A percentile compares a stretch with the other conserved stretches of the same genome.
phyloP scores from a whole-genome alignment of 139 green algal genomes.

The Gonium pectorale region DNA sequence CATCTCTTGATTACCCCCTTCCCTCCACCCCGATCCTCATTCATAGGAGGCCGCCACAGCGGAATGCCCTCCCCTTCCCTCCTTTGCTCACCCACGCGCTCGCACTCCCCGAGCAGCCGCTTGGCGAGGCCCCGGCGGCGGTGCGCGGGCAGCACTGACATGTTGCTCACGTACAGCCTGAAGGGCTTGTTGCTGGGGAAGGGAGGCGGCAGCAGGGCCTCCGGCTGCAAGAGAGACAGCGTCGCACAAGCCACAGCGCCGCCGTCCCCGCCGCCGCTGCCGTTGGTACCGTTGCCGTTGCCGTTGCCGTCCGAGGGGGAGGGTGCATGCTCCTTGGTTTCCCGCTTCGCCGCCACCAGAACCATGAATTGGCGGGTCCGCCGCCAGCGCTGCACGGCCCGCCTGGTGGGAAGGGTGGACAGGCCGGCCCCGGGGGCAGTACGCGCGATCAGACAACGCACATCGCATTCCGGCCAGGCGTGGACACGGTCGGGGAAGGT shows the following conservation, averaged over 20 bases:
- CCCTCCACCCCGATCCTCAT: too few relatives aligned
- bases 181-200: constrained; percentile 72
- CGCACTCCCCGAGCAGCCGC: constrained; percentile 61
- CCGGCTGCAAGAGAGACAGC: constrained; percentile 56
- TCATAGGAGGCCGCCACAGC: too few relatives aligned
- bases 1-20: too few relatives aligned
- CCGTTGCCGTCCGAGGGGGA: not conserved
- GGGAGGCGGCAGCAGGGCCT: constrained; percentile 78
- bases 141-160: constrained; percentile 63
- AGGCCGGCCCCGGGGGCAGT: too few relatives aligned
- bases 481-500: too few relatives aligned
- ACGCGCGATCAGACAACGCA: too few relatives aligned
- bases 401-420: constrained; percentile 21
- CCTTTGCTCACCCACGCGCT: constrained; percentile 62
- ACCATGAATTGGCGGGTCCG: constrained; percentile 39
- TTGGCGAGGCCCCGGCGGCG: constrained; percentile 64
- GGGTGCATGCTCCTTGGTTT: not conserved
- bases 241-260: constrained; percentile 26
- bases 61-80: too few relatives aligned
- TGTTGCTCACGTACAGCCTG: constrained; percentile 76
- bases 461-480: too few relatives aligned
- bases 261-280: not conserved
- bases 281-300: not conserved
- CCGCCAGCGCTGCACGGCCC: constrained; percentile 24
- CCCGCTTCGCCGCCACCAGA: constrained; percentile 25